Base-by-base conservation (phyloP, 202 grass and related monocot genomes). In the Eragrostis tef region DNA sequence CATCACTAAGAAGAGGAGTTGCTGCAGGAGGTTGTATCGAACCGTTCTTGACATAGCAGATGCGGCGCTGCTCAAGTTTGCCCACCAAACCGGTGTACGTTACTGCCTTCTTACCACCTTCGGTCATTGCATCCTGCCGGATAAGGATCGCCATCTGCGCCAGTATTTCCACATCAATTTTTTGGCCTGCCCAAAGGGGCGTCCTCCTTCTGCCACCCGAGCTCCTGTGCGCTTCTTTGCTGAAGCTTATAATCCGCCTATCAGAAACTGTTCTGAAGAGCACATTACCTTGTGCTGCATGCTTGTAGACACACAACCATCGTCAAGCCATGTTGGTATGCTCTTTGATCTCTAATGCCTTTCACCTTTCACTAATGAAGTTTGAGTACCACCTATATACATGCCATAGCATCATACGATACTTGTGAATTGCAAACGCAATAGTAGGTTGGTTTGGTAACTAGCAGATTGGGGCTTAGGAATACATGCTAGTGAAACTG, bases 211-310 rank as follows among this genome's bases (percentile, higher is more conserved):
- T 17, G 13, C 39, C 15, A 34, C 48, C 42, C 5, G 57, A 83
- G 22, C 50, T 67, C 81, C 71, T 11, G 49, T 31, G 4, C 65
- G 53, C 25, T 83, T 83, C 22, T 83, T 83, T 68, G 71, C 49
- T 20, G 81, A 83, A 83, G 81, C 71, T 17, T 22, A 17, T 68
- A 8, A 10, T 22, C 36, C 48, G 7, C 12, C 36, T 56, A 0
- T 0, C 7, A 26, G 3, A 61, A 73, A 57, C 50, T 66, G 49
- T 43, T 34, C 16, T 83, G 16, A 83, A 67, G 81, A 83, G 61
- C 15, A 75, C n/a, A 83, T 83, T 47, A 67, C 71, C 36, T 67
- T 56, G 34, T 83, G 81, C 51, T 84, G 61, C 73, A 58, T 34
- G 43, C 7, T 83, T 9, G 74, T 15, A n/a, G 45, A 34, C 29